Conservation (phyloP, 352 stramenopile genomes). For the Phytopythium oedochilum region DNA sequence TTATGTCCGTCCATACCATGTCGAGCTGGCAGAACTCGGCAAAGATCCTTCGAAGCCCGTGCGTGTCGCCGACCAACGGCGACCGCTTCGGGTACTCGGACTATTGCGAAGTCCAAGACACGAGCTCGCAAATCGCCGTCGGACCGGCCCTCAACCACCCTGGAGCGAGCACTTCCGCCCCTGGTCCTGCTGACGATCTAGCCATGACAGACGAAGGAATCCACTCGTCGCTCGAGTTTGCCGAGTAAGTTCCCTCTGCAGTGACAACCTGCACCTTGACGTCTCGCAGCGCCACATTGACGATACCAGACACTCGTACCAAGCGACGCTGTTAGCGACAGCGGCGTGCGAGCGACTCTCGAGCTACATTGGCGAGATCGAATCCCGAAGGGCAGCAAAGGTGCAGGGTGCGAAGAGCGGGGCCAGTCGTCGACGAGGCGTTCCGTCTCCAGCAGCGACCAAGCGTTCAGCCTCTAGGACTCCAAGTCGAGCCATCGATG, state of each 20-base stretch:
- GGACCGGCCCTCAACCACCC: not conserved
- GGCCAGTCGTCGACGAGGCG: not conserved
- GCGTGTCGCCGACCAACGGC: constrained; percentile 4
- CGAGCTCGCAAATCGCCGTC: not conserved
- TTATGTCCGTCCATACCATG: not conserved
- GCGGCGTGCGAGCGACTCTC: constrained; percentile 10
- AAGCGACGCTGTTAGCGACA: constrained; percentile 22
- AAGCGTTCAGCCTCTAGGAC: not conserved
- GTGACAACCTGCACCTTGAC: not conserved
- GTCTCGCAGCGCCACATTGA: not conserved
- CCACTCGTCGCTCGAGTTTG: constrained; percentile 20
- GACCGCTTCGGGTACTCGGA: not conserved
- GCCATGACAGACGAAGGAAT: not conserved
- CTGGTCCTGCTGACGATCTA: not conserved
- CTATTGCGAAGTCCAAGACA: not conserved
- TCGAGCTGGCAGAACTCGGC: constrained; percentile 17
- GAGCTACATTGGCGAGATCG: constrained; percentile 9
- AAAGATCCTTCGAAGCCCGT: constrained; percentile 10
- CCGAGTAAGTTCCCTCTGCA: constrained; percentile 11
- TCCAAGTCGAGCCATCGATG: not conserved
- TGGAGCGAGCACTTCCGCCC: not conserved
- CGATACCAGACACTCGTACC: constrained; percentile 24
- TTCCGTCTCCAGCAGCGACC: not conserved
- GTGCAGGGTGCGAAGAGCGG: not conserved
- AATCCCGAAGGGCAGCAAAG: not conserved